Evolutionary conservation across 129 eudicot genomes (phyloP).

Genomic region (Oenanthe sinensis): DNA sequence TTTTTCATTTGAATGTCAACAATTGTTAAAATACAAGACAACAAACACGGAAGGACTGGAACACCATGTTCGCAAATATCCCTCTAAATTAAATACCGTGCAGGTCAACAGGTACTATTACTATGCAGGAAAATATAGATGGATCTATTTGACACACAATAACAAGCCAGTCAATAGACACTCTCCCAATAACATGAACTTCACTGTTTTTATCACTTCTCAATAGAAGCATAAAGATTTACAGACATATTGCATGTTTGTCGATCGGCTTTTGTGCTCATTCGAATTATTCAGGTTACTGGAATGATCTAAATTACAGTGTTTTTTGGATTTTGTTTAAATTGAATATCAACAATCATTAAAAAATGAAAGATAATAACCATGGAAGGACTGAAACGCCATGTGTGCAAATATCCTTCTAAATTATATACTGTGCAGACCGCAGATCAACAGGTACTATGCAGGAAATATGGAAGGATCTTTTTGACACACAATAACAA

Average conservation of each 20-base stretch:
- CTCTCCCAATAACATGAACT: background rate
- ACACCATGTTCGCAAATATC: background rate
- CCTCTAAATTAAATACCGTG: background rate
- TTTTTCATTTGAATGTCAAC: background rate
- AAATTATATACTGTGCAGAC: no score
- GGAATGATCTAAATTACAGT: background rate
- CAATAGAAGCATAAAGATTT: background rate
- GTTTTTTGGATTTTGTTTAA: background rate
- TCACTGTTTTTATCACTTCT: background rate
- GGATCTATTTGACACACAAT: no score
- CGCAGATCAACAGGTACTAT: no score
- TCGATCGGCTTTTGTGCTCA: background rate
- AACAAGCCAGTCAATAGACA: background rate
- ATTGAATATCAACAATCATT: no score
- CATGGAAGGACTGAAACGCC: no score
- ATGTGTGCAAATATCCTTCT: no score
- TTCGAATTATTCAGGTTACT: background rate
- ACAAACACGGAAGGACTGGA: background rate
- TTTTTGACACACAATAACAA: no score
- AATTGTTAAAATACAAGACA: background rate
- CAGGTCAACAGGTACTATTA: background rate
- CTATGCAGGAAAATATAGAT: background rate
- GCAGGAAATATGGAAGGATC: no score
- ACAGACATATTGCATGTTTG: background rate
- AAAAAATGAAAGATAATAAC: no score